phyloP scores from a whole-genome alignment of 2,329 filamentous ascomycete species.

The Zasmidium angulare region DNA sequence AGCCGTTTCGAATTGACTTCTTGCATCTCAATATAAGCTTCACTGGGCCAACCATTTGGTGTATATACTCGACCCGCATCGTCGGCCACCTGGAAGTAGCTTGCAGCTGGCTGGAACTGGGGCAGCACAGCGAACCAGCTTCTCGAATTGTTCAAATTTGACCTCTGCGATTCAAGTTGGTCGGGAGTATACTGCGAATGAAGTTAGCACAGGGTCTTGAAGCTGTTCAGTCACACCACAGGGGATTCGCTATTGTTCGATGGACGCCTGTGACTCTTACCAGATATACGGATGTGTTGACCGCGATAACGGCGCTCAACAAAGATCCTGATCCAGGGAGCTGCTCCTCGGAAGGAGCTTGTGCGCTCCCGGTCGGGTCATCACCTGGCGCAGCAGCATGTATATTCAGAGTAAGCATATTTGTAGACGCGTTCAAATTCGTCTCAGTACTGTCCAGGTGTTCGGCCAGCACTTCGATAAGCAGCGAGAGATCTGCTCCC shows the following conservation, averaged over 20 bases:
- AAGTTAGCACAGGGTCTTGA: too few relatives aligned
- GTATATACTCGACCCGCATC: slow-evolving; percentile 45
- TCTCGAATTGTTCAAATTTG: slow-evolving; percentile 51
- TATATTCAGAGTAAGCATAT: slow-evolving; percentile 58
- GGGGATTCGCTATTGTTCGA: too few relatives aligned
- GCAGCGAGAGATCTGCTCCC: slow-evolving; percentile 50
- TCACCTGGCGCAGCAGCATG: slow-evolving; percentile 54
- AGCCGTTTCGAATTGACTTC: slow-evolving; percentile 49
- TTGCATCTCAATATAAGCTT: slow-evolving; percentile 56
- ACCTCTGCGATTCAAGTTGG: slow-evolving; percentile 51
- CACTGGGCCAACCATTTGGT: slow-evolving; percentile 63
- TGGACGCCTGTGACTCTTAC: too few relatives aligned
- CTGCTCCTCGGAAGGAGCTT: slow-evolving; percentile 35
- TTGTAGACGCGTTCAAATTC: slow-evolving; percentile 55
- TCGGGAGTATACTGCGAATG: slow-evolving; percentile 49
- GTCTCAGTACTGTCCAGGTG: slow-evolving; percentile 56
- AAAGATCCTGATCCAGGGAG: slow-evolving; percentile 48
- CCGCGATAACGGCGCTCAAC: slow-evolving; percentile 50
- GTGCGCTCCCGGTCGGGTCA: slow-evolving; percentile 44
- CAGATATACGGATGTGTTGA: slow-evolving; percentile 50
- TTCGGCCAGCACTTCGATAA: slow-evolving; percentile 52
- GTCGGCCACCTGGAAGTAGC: slow-evolving; percentile 52
- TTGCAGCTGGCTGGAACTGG: slow-evolving; percentile 47
- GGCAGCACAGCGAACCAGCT: slow-evolving; percentile 55
- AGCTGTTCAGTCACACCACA: too few relatives aligned